Conservation (phyloP, 2,329 filamentous ascomycete genomes). For the Pseudocercospora vitis region DNA sequence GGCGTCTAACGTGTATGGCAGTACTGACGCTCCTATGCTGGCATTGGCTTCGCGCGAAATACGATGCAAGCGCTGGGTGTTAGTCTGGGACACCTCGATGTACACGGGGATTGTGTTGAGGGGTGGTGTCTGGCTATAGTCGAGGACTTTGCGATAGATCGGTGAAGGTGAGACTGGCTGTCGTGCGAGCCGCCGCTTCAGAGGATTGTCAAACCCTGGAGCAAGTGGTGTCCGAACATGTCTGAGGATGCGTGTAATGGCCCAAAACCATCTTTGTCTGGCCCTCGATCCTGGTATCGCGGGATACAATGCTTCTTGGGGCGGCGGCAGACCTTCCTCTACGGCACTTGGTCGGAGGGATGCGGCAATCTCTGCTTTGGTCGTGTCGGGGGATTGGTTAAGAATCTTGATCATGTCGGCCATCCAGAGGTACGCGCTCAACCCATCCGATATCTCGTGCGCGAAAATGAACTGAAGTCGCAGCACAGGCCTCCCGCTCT, state of each 20-base stretch:
- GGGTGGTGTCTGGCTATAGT: slow-evolving; percentile 42
- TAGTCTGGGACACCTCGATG: slow-evolving; percentile 36
- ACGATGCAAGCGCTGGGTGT: slow-evolving; percentile 40
- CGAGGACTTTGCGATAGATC: slow-evolving; percentile 40
- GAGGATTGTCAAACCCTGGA: slow-evolving; percentile 45
- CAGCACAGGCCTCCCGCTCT: slow-evolving; percentile 35
- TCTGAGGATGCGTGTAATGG: slow-evolving; percentile 46
- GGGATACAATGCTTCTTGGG: slow-evolving; percentile 52
- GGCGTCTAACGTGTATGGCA: too few relatives aligned
- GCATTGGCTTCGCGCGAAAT: slow-evolving; percentile 43
- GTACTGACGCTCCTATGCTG: slow-evolving; percentile 44
- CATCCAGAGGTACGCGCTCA: slow-evolving; percentile 46
- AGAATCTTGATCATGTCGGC: slow-evolving; percentile 43
- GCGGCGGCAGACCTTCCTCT: slow-evolving; percentile 39
- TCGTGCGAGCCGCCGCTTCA: slow-evolving; percentile 30
- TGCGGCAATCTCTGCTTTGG: slow-evolving; percentile 28
- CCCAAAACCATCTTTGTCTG: slow-evolving; percentile 50
- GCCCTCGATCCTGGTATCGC: slow-evolving; percentile 40
- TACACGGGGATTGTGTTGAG: slow-evolving; percentile 39
- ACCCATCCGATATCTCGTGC: slow-evolving; percentile 49
- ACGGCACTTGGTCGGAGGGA: slow-evolving; percentile 30
- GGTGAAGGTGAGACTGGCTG: slow-evolving; percentile 32
- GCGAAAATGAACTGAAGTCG: slow-evolving; percentile 44
- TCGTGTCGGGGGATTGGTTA: slow-evolving; percentile 32
- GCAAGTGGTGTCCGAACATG: slow-evolving; percentile 44